Evolutionary conservation across 2,329 filamentous ascomycete genomes (phyloP).

Genomic region (Fusarium penzigii): DNA sequence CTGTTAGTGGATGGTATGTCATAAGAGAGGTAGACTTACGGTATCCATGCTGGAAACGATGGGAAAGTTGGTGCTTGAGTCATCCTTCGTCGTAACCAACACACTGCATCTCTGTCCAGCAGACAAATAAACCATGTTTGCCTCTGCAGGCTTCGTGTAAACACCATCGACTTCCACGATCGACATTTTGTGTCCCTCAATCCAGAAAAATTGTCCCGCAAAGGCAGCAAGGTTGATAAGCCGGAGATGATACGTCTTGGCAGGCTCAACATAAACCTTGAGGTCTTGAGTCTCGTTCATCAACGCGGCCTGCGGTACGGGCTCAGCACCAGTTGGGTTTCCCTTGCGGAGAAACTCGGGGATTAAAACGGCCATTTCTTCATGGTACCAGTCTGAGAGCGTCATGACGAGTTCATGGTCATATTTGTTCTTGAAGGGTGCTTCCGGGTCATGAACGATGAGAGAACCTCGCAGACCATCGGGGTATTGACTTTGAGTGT

Average conservation of each 20-base stretch:
- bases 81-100: slow-evolving; percentile 62
- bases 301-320: slow-evolving; percentile 67
- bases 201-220: slow-evolving; percentile 65
- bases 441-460: slow-evolving; percentile 62
- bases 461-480: slow-evolving; percentile 68
- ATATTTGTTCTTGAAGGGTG: slow-evolving; percentile 56
- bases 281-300: slow-evolving; percentile 70
- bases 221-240: slow-evolving; percentile 71
- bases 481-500: slow-evolving; percentile 67
- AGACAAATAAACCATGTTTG: slow-evolving; percentile 65
- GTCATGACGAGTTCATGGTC: slow-evolving; percentile 66
- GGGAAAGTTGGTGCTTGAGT: slow-evolving; percentile 62
- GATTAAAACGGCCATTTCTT: slow-evolving; percentile 50
- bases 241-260: slow-evolving; percentile 52
- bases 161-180: slow-evolving; percentile 75
- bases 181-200: slow-evolving; percentile 66
- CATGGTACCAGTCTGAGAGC: slow-evolving; percentile 74
- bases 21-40: slow-evolving; percentile 35
- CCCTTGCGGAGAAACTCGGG: slow-evolving; percentile 51
- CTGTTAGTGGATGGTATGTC: slow-evolving; percentile 5
- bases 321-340: slow-evolving; percentile 62
- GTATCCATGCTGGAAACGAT: slow-evolving; percentile 72
- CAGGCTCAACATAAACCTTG: slow-evolving; percentile 59
- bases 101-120: slow-evolving; percentile 68
- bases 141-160: slow-evolving; percentile 61